Percentiles rank a stretch among this genome's conserved stretches.
Conservation (phyloP, 108 stramenopile genomes). For the Aureococcus anophagefferens region DNA sequence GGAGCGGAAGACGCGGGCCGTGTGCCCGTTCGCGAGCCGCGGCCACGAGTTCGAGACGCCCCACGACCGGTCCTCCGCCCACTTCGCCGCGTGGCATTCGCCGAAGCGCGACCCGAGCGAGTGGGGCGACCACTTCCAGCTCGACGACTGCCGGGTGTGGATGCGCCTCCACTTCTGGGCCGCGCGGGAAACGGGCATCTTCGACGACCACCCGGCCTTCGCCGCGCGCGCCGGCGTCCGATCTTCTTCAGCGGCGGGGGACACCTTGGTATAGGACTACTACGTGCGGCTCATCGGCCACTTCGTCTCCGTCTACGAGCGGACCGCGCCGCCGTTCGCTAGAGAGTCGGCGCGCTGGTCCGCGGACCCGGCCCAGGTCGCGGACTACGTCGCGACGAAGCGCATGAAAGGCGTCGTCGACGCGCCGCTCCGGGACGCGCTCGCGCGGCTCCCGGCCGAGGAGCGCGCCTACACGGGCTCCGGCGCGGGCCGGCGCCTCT, state of each 20-base stretch:
- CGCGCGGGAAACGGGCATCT: conserved; percentile 40
- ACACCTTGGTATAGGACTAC: too few relatives aligned
- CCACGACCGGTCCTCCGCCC: conserved; percentile 59
- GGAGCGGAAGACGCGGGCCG: conserved; percentile 34
- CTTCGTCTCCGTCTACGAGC: conserved; percentile 55
- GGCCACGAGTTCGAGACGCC: conserved; percentile 17
- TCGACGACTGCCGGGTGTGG: conserved; percentile 60
- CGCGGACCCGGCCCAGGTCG: conserved; percentile 36
- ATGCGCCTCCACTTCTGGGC: conserved; percentile 67
- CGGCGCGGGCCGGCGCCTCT: background rate
- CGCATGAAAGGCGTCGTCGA: background rate
- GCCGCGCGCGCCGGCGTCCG: too few relatives aligned
- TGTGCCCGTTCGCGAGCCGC: conserved; percentile 10
- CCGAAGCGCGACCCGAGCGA: conserved; percentile 44
- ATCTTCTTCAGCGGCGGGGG: too few relatives aligned
- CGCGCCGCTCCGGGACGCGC: background rate
- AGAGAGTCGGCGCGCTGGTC: conserved; percentile 57
- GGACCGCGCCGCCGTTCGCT: conserved; percentile 43
- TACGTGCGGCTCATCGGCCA: conserved; percentile 62
- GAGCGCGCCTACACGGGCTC: background rate
- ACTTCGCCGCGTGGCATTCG: conserved; percentile 55
- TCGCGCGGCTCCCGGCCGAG: background rate
- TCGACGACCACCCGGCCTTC: conserved; percentile 42
- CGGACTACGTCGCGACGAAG: background rate
- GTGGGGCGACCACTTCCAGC: conserved; percentile 48